Conservation (phyloP, 768 basidiomycete genomes). For the Pleurotus tuber-regium region DNA sequence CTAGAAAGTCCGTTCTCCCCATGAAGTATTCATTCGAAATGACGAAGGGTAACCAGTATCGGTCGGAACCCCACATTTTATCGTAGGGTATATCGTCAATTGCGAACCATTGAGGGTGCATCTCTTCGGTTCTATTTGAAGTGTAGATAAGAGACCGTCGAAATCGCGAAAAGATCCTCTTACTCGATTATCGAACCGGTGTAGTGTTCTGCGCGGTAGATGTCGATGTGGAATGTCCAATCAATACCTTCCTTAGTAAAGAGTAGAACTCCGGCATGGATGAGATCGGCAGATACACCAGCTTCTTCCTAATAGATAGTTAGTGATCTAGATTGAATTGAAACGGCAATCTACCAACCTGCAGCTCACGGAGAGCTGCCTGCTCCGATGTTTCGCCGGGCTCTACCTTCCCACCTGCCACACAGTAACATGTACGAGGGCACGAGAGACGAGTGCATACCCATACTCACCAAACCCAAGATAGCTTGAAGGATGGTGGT, state of each 20-base stretch:
- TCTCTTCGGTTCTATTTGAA: conserved; percentile 72
- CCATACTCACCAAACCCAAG: neutral
- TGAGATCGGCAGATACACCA: conserved; percentile 65
- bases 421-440: neutral
- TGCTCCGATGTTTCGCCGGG: conserved; percentile 61
- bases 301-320: conserved; percentile 70
- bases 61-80: conserved; percentile 61
- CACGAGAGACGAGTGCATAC: neutral
- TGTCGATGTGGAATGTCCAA: conserved; percentile 68
- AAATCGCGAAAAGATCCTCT: conserved; percentile 1
- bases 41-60: conserved; percentile 67
- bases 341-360: conserved; percentile 33
- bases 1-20: conserved; percentile 44
- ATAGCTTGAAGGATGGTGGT: neutral
- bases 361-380: conserved; percentile 75
- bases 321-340: neutral
- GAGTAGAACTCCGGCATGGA: conserved; percentile 61
- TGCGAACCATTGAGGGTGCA: conserved; percentile 82
- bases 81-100: conserved; percentile 57
- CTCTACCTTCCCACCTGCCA: conserved; percentile 74
- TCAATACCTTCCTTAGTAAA: conserved; percentile 55
- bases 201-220: conserved; percentile 66
- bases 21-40: conserved; percentile 36
- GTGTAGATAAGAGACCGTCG: neutral
- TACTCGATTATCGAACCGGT: conserved; percentile 66